Evolutionary conservation across 371 early-diverging fungal species (phyloP), one percentile per base, ranked within the genome.

Genomic region (Entomophthora muscae): DNA sequence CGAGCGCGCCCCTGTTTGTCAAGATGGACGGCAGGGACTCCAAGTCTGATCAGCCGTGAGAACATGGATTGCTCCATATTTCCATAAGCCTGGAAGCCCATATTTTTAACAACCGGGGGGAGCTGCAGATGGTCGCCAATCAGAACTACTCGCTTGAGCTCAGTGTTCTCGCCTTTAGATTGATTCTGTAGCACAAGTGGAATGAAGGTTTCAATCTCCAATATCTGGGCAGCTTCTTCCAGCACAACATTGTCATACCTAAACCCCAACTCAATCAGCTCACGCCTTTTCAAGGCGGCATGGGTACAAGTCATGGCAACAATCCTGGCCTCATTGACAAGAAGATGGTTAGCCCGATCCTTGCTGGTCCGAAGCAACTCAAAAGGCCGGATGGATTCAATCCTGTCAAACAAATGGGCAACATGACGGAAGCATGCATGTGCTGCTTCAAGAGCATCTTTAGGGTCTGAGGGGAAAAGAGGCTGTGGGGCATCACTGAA

Each of bases 121-220:
- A 96, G 74, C 67, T 98, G 98, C 68, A 89, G 80, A 65, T 95
- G 97, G 71, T 99, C 99, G 28, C 99, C 99, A 66, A 98, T 91
- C 70, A 99, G 62, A 17, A 99, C 80, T 2, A 98, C 83, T 24
- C 94, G 88, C 71, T 90, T 80, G 58, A 97, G 70, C 0, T 84
- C 76, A 55, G 72, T 67, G 24, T 78, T 78, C 64, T 76, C 74
- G 30, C 76, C 75, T 5, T 7, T 17, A 29, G 24, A 23, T 2
- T 32, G 12, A 30, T 51, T 53, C 74, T 95, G 94, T 10, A 96
- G 70, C 33, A 88, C 66, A 67, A 98, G 74, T 2, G 97, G 93
- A 31, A 99, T 88, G 65, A 98, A 86, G 1, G 96, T 84, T 68
- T 98, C 98, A 1, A 95, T 82, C 69, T 99, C 99, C 13, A 95